Evolutionary conservation across 768 basidiomycete genomes (phyloP).

Genomic region (Hebeloma cylindrosporum): DNA sequence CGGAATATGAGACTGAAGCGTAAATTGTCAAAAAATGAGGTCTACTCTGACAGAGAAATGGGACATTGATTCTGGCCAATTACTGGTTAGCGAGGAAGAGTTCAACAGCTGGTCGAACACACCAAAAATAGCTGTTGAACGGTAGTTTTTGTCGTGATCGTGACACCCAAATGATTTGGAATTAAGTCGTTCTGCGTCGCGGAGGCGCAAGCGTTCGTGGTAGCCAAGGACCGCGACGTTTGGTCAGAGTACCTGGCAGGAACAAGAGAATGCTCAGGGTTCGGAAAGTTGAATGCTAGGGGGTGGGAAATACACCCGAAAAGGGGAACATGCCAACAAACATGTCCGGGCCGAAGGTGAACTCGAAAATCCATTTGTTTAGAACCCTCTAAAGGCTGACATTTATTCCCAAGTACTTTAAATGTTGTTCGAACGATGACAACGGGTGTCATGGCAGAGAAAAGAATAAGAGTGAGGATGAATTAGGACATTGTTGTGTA

Average conservation of each 20-base stretch:
- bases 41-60: constrained; percentile 11
- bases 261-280: constrained; percentile 1
- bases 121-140: constrained; percentile 14
- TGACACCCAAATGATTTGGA: constrained; percentile 2
- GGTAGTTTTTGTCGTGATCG: constrained; percentile 19
- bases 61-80: constrained; percentile 13
- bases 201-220: background rate
- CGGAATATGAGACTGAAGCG: background rate
- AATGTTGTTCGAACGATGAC: constrained; percentile 3
- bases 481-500: constrained; percentile 12
- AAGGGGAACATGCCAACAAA: constrained; percentile 13
- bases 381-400: too few species aligned
- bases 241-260: constrained; percentile 6
- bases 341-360: background rate
- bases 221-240: constrained; percentile 2
- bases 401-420: too few species aligned
- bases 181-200: background rate
- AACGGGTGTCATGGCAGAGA: constrained; percentile 1
- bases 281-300: constrained; percentile 14
- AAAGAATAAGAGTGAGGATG: constrained; percentile 2
- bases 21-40: constrained; percentile 2
- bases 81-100: background rate
- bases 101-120: constrained; percentile 4
- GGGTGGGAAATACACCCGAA: constrained; percentile 20
- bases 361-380: background rate